Conservation (phyloP, 176 grass and related monocot genomes). For the Pontederia paniculata region DNA sequence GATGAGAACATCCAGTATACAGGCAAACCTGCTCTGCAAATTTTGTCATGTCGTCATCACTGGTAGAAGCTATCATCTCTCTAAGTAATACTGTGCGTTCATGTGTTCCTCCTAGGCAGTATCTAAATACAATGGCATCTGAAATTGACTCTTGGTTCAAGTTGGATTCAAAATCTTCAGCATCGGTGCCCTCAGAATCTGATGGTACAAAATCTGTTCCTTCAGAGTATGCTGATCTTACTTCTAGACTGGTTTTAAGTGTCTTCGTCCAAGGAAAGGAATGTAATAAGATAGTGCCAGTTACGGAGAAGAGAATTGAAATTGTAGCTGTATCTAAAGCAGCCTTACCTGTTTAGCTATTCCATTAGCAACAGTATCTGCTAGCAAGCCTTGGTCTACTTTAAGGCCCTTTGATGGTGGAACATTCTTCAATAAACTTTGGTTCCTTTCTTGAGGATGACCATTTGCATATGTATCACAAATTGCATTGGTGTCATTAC, state of each 20-base stretch:
- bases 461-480: constrained; percentile 28
- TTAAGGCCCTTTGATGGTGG: constrained; percentile 32
- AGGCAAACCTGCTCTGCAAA: constrained; percentile 59
- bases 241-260: constrained; percentile 26
- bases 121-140: constrained; percentile 65
- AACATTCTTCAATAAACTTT: constrained; percentile 20
- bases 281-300: constrained; percentile 2
- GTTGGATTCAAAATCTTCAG: constrained; percentile 34
- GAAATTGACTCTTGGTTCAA: constrained; percentile 35
- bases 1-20: constrained; percentile 88
- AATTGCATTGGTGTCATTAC: constrained; percentile 24
- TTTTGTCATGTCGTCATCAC: constrained; percentile 50
- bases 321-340: neutral
- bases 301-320: neutral
- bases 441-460: constrained; percentile 17
- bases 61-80: constrained; percentile 32
- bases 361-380: constrained; percentile 20
- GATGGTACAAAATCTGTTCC: constrained; percentile 44
- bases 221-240: constrained; percentile 32
- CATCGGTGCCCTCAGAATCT: constrained; percentile 61
- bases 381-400: constrained; percentile 24
- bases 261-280: constrained; percentile 1
- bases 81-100: constrained; percentile 64
- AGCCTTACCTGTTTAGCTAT: constrained; percentile 28
- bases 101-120: constrained; percentile 60